Base-by-base conservation (phyloP, 75 land plant genomes). In the Adiantum capillusveneris region DNA sequence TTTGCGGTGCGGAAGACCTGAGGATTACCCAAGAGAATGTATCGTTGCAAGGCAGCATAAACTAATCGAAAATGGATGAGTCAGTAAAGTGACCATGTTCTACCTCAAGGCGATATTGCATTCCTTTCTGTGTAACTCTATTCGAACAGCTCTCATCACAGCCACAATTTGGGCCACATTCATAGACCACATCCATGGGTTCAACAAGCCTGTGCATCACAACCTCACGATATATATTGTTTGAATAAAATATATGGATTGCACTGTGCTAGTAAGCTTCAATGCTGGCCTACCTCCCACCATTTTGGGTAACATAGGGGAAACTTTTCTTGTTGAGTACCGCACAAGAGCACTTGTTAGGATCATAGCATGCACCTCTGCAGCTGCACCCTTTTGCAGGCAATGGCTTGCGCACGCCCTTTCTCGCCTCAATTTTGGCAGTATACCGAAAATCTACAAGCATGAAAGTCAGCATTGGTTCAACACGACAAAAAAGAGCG, bases 271-370 rank as follows among this genome's bases (percentile, higher is more conserved):
- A n/a, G n/a, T n/a, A n/a, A n/a, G n/a, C n/a, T n/a, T n/a, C n/a
- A n/a, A n/a, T n/a, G n/a, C n/a, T n/a, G 14, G 27, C 70, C 65
- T 59, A 90, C 96, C 96, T 76, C 51, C 88, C 92, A 69, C 92
- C 94, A 78, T 82, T 79, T 21, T 57, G 68, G 3, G 49, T 56
- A 25, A 91, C 97, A 50, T 84, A 91, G 18, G 97, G 97, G 61
- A 91, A 82, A 18, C 73, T 70, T 25, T 37, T 31, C 1, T 88
- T 93, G 74, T 91, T 91, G n/a, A 77, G 61, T 36, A 46, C 70
- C 20, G 97, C 97, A 72, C 97, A 91, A 28, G 87, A 57, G 63
- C 97, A 91, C 29, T 34, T 66, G 50, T 62, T 65, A 7, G 85
- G 56, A 76, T 87, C 71, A 5, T 53, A 30, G 53, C 97, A 91